Evolutionary conservation across 176 grass and related monocot genomes (phyloP).

Genomic region (Triticum urartu): DNA sequence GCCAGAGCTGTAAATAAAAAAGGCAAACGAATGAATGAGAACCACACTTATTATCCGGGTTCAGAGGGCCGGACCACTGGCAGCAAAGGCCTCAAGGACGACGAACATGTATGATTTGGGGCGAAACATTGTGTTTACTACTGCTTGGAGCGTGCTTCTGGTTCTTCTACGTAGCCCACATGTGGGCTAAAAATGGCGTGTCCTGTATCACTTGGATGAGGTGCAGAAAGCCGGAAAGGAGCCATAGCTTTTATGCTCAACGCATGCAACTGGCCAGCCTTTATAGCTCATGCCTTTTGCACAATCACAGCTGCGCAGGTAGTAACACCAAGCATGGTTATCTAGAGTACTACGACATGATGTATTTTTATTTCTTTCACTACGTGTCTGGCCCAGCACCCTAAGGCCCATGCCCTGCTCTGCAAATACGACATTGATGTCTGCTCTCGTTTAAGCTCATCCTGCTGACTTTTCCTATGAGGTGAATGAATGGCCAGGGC

Average conservation of each 20-base stretch:
- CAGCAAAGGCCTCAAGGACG: neutral
- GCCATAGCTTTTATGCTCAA: constrained; percentile 46
- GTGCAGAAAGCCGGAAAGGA: constrained; percentile 40
- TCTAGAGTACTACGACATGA: neutral
- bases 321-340: constrained; percentile 6
- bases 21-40: neutral
- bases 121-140: neutral
- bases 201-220: constrained; percentile 39
- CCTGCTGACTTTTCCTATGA: neutral
- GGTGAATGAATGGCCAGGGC: neutral
- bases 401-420: neutral
- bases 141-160: constrained; percentile 18
- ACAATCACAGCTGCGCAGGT: constrained; percentile 21
- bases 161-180: constrained; percentile 22
- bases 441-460: neutral
- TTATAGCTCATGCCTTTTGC: constrained; percentile 55
- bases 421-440: neutral
- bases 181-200: constrained; percentile 27
- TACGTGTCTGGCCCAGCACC: neutral
- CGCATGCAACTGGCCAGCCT: constrained; percentile 35
- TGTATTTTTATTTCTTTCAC: constrained; percentile 7
- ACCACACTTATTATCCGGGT: constrained; percentile 9
- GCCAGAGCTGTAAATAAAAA: constrained; percentile 63
- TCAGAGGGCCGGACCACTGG: constrained; percentile 14
- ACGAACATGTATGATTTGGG: neutral